These are phyloP conservation scores for Cyphellophora europaea DNA, from an alignment of 2,329 filamentous ascomycete species.

Conservation along the genomic window DNA sequence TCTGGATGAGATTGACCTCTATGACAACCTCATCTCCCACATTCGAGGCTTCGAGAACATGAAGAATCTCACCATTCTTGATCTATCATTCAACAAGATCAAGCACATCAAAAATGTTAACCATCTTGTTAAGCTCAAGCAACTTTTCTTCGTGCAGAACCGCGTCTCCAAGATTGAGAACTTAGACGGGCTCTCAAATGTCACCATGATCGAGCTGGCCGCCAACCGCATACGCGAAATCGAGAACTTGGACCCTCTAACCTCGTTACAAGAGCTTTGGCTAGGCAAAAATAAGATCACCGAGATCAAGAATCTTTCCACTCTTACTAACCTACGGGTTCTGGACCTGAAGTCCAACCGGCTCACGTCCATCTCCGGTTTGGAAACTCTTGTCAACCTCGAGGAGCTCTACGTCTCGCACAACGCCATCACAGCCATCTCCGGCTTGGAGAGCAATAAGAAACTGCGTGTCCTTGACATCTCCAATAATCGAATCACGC, in stretches of 20 bases:
- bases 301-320: constrained; percentile 64
- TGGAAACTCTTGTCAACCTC: constrained; percentile 63
- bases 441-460: constrained; percentile 56
- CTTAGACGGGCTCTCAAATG: constrained; percentile 61
- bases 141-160: constrained; percentile 90
- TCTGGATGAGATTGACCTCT: constrained; percentile 80
- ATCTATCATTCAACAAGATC: constrained; percentile 98
- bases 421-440: constrained; percentile 71
- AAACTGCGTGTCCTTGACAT: constrained; percentile 76
- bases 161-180: constrained; percentile 84
- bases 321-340: constrained; percentile 70
- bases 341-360: constrained; percentile 95
- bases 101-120: constrained; percentile 90
- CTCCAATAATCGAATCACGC: constrained; percentile 73
- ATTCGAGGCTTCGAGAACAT: constrained; percentile 75
- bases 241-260: constrained; percentile 68
- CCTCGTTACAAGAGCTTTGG: constrained; percentile 81
- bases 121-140: constrained; percentile 66
- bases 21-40: constrained; percentile 89
- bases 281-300: constrained; percentile 95
- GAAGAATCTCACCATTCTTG: constrained; percentile 65
- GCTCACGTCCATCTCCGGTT: constrained; percentile 66
- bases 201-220: constrained; percentile 81
- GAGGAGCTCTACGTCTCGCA: constrained; percentile 95
- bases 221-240: constrained; percentile 89